Percentiles rank a stretch among this genome's conserved stretches.
phyloP scores from a whole-genome alignment of 2,329 filamentous ascomycete species.

The Neobulgaria alba region DNA sequence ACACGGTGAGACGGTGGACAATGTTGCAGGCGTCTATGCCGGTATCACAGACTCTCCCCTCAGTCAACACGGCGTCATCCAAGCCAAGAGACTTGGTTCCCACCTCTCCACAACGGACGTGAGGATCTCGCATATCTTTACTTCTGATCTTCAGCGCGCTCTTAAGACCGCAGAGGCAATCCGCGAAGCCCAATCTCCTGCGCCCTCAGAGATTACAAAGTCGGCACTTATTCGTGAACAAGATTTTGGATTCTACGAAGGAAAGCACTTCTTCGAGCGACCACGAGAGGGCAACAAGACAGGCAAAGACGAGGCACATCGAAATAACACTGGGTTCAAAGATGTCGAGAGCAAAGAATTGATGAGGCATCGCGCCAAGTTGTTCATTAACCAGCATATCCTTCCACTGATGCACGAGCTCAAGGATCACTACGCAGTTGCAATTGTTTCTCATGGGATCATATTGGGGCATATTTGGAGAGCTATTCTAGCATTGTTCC shows the following conservation, averaged over 20 bases:
- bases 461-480: conserved; percentile 64
- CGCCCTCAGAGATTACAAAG: conserved; percentile 12
- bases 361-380: conserved; percentile 55
- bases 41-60: conserved; percentile 72
- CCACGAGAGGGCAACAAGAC: conserved; percentile 24
- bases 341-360: conserved; percentile 60
- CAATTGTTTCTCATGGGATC: conserved; percentile 76
- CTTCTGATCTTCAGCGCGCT: conserved; percentile 71
- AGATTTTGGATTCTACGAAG: conserved; percentile 65
- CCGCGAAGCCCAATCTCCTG: conserved; percentile 41
- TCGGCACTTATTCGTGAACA: conserved; percentile 55
- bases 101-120: conserved; percentile 56
- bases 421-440: conserved; percentile 37
- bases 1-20: conserved; percentile 87
- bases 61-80: conserved; percentile 73
- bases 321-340: conserved; percentile 34
- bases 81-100: conserved; percentile 62
- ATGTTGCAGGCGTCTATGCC: conserved; percentile 71
- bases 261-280: conserved; percentile 45
- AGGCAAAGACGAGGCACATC: conserved; percentile 33
- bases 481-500: conserved; percentile 49
- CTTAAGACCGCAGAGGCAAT: conserved; percentile 62
- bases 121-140: conserved; percentile 61
- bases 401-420: conserved; percentile 39
- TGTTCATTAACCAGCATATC: conserved; percentile 59